These are phyloP conservation scores for Fusarium xyrophilum DNA, from an alignment of 2,329 filamentous ascomycete species.

Conservation along the genomic window DNA sequence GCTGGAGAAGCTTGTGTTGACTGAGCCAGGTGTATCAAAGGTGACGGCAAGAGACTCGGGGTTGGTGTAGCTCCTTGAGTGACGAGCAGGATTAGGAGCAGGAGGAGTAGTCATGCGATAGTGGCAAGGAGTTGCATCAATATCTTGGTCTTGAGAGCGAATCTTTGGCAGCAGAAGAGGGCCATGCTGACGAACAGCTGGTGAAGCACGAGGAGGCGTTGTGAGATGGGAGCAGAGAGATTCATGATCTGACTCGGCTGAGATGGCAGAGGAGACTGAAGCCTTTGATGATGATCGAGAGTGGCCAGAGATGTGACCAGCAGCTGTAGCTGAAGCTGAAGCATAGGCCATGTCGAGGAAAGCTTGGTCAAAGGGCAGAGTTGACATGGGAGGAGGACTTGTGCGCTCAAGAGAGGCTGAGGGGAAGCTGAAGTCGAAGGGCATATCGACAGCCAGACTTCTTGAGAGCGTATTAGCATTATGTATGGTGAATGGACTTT, in stretches of 20 bases:
- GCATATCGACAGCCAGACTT: constrained; percentile 68
- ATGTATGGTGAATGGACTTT: not conserved
- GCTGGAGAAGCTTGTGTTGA: constrained; percentile 51
- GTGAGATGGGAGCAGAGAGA: constrained; percentile 72
- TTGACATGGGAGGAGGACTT: constrained; percentile 47
- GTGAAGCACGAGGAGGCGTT: constrained; percentile 69
- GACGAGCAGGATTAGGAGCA: constrained; percentile 48
- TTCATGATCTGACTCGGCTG: constrained; percentile 64
- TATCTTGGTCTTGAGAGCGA: constrained; percentile 80
- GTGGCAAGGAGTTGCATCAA: constrained; percentile 62
- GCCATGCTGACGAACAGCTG: constrained; percentile 79
- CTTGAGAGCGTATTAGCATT: constrained; percentile 26
- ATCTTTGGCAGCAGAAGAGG: constrained; percentile 86
- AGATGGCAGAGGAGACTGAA: constrained; percentile 68
- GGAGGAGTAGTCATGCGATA: constrained; percentile 47
- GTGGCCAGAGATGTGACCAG: constrained; percentile 54
- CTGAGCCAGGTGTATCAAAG: constrained; percentile 41
- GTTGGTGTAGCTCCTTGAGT: constrained; percentile 67
- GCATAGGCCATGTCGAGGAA: constrained; percentile 61
- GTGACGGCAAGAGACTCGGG: constrained; percentile 60
- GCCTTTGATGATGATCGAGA: constrained; percentile 69
- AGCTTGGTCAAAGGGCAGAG: constrained; percentile 61
- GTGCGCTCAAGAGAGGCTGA: constrained; percentile 45
- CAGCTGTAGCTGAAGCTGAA: constrained; percentile 34
- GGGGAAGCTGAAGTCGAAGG: constrained; percentile 67